Evolutionary conservation across 345 rosid genomes (phyloP), one percentile per base, ranked within the genome.

Genomic region (Draba incana): DNA sequence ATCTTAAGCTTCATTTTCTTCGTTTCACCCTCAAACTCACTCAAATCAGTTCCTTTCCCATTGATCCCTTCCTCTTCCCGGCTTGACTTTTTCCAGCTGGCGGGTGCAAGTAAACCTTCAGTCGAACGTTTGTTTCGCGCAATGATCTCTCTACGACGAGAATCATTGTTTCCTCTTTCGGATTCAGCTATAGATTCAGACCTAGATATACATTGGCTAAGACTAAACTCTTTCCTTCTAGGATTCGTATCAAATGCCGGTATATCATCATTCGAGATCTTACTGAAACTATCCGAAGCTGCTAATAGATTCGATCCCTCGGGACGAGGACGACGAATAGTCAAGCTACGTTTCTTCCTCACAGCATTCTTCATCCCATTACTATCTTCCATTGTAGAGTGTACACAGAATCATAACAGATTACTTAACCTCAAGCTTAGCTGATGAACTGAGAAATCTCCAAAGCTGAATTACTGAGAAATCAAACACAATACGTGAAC

Each of bases 31-130:
- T 83, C 84, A 3, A 71, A 58, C 27, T 73, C 84, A 73, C 69
- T 81, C 38, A 78, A 64, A 74, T 68, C 75, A 39, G 64, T 74
- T 58, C 55, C 77, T 53, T 83, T 94, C 63, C 80, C 88, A 63
- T 65, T 37, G 68, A 62, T 66, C 35, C 30, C 70, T 74, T 75
- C 78, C 28, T 70, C 77, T 38, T 72, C 53, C 25, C 70, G 81
- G 77, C 75, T 73, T 2, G 72, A 55, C 49, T 68, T 73, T 76
- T 81, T 88, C 89, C 87, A 78, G 70, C 81, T 84, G 6, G 81
- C 86, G 67, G 98, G 94, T 62, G 96, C 84, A 69, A 88, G 92
- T n/a, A 69, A 78, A 75, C 92, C 98, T 80, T 93, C 89, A 56
- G 87, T 84, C 2, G 84, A 83, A 24, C 79, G 85, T 47, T 60